Evolutionary conservation across 345 rosid genomes (phyloP).

Genomic region (Jatropha curcas): DNA sequence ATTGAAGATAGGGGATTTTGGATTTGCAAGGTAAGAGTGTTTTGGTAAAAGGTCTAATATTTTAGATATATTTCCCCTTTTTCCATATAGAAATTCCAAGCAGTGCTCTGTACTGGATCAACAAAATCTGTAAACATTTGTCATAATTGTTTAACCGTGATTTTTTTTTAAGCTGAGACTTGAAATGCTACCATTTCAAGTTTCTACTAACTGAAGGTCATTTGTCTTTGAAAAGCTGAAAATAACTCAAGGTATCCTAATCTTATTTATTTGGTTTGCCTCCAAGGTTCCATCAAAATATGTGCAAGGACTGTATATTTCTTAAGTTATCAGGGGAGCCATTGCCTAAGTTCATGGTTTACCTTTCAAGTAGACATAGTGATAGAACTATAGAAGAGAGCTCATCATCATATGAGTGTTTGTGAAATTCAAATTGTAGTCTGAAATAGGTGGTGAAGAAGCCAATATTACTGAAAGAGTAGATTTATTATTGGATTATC

Average conservation of each 20-base stretch:
- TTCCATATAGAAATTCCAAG: not conserved
- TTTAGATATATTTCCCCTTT: not conserved
- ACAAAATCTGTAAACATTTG: not conserved
- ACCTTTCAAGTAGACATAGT: not conserved
- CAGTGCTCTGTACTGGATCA: not conserved
- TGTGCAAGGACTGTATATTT: constrained; percentile 11
- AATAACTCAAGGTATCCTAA: constrained; percentile 10
- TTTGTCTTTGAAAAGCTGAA: constrained; percentile 1
- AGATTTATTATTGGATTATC: constrained; percentile 2
- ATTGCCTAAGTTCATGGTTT: not conserved
- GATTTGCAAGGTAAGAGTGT: constrained; percentile 69
- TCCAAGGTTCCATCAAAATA: not conserved
- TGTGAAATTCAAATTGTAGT: not conserved
- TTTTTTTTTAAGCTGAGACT: not conserved
- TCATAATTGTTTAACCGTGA: constrained; percentile 5
- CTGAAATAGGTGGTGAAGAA: not conserved
- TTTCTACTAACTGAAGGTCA: constrained; percentile 15
- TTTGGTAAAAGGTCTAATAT: not conserved
- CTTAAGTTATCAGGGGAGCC: constrained; percentile 13
- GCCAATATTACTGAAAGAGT: not conserved
- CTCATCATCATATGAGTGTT: constrained; percentile 1
- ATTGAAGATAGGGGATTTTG: constrained; percentile 88
- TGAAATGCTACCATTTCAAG: not conserved
- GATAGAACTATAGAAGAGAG: not conserved
- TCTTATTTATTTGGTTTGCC: not conserved